phyloP scores from a whole-genome alignment of 2,329 filamentous ascomycete genomes.

The Purpureocillium lavendulum region DNA sequence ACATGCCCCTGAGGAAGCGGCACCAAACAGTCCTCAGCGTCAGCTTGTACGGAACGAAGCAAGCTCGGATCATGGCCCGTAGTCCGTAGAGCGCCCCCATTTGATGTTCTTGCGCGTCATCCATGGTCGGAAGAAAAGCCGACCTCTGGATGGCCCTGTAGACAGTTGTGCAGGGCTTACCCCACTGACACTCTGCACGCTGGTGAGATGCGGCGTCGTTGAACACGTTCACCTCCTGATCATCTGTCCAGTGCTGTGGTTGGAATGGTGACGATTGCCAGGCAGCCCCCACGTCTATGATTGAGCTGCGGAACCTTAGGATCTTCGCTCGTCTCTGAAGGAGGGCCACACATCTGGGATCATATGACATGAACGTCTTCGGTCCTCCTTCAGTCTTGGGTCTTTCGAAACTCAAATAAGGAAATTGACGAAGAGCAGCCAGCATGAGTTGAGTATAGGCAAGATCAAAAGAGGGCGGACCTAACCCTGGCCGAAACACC shows the following conservation, averaged over 20 bases:
- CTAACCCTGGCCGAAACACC: constrained; percentile 4
- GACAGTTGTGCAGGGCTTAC: not conserved
- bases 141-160: constrained; percentile 1
- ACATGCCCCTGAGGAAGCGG: too few species aligned
- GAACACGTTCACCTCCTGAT: not conserved
- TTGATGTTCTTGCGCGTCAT: too few species aligned
- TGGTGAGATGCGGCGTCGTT: not conserved
- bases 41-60: too few species aligned
- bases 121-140: constrained; percentile 1
- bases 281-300: constrained; percentile 1
- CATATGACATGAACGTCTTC: not conserved
- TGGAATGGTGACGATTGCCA: not conserved
- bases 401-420: constrained; percentile 4
- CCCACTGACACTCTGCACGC: not conserved
- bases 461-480: constrained; percentile 7
- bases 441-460: constrained; percentile 7
- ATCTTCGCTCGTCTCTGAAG: constrained; percentile 6
- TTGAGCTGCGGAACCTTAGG: constrained; percentile 5
- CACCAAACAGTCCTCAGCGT: too few species aligned
- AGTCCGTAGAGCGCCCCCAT: too few species aligned
- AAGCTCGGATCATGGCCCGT: too few species aligned
- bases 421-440: constrained; percentile 8
- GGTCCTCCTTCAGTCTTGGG: constrained; percentile 4
- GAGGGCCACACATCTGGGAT: constrained; percentile 2
- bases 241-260: not conserved